Base-by-base conservation (phyloP, 345 rosid species). In the Eucalyptus curtisii region DNA sequence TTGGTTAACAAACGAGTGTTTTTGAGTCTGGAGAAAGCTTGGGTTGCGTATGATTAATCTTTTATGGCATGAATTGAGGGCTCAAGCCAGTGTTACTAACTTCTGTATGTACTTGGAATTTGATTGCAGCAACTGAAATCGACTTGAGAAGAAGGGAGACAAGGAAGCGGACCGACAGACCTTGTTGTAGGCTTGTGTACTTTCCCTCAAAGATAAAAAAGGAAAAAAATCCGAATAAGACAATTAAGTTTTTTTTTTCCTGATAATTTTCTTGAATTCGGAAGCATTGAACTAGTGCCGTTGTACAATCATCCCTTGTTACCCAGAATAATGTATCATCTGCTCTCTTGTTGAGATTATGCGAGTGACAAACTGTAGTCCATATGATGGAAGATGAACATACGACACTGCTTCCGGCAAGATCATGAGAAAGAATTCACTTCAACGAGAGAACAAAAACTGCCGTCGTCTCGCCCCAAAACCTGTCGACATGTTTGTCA, bases 111-210 rank as follows among this genome's bases (percentile, higher is more conserved):
- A 59, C 80, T 42, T 85, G 85, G 85, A 37, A 88, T 90, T 90
- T 19, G 31, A 61, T 48, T 90, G 90, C 95, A 95, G 95, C 94
- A 94, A 92, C 87, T 33, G 92, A 95, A 95, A 87, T 91, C 95
- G 88, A 91, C 95, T 68, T 95, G 92, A 93, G 93, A 88, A 47
- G 59, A 88, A 53, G 50, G 84, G 85, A 79, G 45, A 85, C 84
- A 68, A 76, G 86, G 82, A 16, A 88, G 66, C 44, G 89, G 86
- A 91, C 88, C 64, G 48, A 64, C 47, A 20, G 24, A 76, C 82
- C 82, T 76, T 20, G 47, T 37, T 37, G 47, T 76, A 20, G 82
- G 30, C 82, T 40, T 40, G 82, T 76, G 47, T 76, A 76, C 82
- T 76, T 76, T 40, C 82, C 82, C 27, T 76, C 47, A 3, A 17